Evolutionary conservation across 2,329 filamentous ascomycete species (phyloP), one percentile per base, ranked within the genome.

Genomic region (Scolecobasidium constrictum): DNA sequence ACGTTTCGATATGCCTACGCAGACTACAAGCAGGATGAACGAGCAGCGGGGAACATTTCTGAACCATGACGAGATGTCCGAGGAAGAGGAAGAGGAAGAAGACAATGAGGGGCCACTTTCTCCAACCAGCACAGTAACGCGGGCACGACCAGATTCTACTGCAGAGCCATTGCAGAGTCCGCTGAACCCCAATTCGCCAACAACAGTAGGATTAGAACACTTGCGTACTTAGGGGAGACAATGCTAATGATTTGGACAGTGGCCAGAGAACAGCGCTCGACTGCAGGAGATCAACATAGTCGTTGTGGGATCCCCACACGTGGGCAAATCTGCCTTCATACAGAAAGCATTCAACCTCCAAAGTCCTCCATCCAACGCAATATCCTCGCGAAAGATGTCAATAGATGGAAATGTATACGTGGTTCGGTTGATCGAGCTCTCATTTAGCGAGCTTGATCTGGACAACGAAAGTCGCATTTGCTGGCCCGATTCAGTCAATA

Each of bases 291-390:
- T 79, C 52, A 77, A 74, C 50, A 69, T 79, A 48, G 72, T 69
- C 39, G 68, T 79, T 21, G 60, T 78, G 37, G 75, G 76, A 46
- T 64, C 66, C 41, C 60, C 63, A 43, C 63, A 63, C 40, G 68
- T 72, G 4, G 75, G 75, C 47, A 80, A 79, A 57, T 71, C 73
- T 18, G 72, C 69, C 37, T 78, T 80, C 51, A 69, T 78, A 47
- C 69, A 70, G 48, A 65, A 66, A 44, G 72, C 74, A 11, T 59
- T 80, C 42, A 71, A 73, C 38, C 64, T 77, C 53, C 68, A 66
- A 44, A 57, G 60, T 40, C 54, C 63, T 1, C 61, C 67, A 2
- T 47, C 59, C 4, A 59, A 66, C 12, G 63, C 64, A 13, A 66
- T 59, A 26, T 63, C 56, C 46, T 56, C 68, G 38, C 71, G 73